Base-by-base conservation (phyloP, 2,329 filamentous ascomycete genomes). In the Tolypocladium endophyticum region DNA sequence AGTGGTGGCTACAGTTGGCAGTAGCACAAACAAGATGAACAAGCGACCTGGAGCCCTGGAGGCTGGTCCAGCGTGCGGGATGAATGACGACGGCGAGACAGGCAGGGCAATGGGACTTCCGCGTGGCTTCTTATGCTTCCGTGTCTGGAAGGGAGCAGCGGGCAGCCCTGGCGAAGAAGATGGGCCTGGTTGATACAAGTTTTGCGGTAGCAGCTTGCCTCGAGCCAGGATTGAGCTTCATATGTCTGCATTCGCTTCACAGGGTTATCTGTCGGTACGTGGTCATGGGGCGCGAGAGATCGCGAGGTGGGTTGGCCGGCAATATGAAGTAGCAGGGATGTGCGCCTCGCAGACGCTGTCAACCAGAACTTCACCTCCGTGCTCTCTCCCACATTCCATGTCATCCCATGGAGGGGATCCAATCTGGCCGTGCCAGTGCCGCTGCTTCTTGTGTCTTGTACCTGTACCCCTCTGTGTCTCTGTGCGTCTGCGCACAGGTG, bases 371-470 rank as follows among this genome's bases (percentile, higher is more conserved):
- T 33, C 30, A n/a, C 47, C 18, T 35, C 50, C 35, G 50, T 53
- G 20, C 41, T 33, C 30, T 57, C 25, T 35, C n/a, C 39, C 28
- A 30, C 20, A 30, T 33, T 25, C 20, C 12, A 45, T 23, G 38
- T 57, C 43, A 14, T 45, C 47, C 20, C 30, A 57, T 36, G 43
- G 16, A 52, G 36, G 14, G 47, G 16, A 20, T 45, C 30, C 56
- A 47, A 20, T 16, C 28, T 35, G 16, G 56, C 30, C 64, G 64
- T 67, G 60, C 61, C 56, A 60, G 59, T 63, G 60, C 63, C 59
- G 62, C 59, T 65, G 59, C 62, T 52, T 64, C 62, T 66, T 60
- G 63, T 67, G 57, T 65, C 64, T 66, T 62, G 64, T 65, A 61
- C 64, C 8, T 53, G 50, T 53, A 53, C 60, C 60, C 56, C 61